Evolutionary conservation across 805 yeast genomes (phyloP).

Genomic region (Jamesozyma rosinii): DNA sequence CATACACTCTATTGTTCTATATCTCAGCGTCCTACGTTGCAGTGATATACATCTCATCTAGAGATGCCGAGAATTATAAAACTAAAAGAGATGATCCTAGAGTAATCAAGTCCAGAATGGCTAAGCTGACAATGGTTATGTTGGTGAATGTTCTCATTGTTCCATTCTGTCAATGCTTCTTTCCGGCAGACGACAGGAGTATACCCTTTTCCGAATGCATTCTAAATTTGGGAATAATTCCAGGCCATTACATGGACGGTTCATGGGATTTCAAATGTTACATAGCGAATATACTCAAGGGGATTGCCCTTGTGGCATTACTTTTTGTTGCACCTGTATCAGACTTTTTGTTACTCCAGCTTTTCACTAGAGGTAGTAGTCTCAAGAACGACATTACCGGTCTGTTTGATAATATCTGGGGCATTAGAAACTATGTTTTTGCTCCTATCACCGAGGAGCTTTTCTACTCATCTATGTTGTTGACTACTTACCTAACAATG

Average conservation of each 20-base stretch:
- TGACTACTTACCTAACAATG: constrained; percentile 14
- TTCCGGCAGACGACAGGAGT: not conserved
- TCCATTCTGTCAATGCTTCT: constrained; percentile 10
- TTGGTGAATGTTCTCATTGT: constrained; percentile 15
- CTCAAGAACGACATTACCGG: constrained; percentile 9
- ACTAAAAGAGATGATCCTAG: constrained; percentile 27
- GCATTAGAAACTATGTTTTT: constrained; percentile 26
- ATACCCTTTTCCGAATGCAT: constrained; percentile 9
- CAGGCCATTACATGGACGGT: constrained; percentile 14
- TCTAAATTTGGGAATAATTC: constrained; percentile 19
- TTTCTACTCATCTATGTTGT: constrained; percentile 27
- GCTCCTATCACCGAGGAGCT: constrained; percentile 31
- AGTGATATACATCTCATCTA: constrained; percentile 17
- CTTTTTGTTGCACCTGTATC: constrained; percentile 22
- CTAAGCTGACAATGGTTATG: constrained; percentile 12
- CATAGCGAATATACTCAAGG: constrained; percentile 9
- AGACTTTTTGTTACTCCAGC: constrained; percentile 17
- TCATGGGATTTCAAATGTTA: constrained; percentile 11
- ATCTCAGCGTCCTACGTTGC: constrained; percentile 24
- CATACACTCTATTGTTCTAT: constrained; percentile 11
- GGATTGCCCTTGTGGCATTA: constrained; percentile 10
- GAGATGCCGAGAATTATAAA: constrained; percentile 13
- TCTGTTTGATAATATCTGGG: constrained; percentile 24
- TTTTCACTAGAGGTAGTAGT: constrained; percentile 10
- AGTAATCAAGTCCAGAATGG: constrained; percentile 21